phyloP scores from a whole-genome alignment of 2,329 filamentous ascomycete species.

The Ambrosiella beaveri region DNA sequence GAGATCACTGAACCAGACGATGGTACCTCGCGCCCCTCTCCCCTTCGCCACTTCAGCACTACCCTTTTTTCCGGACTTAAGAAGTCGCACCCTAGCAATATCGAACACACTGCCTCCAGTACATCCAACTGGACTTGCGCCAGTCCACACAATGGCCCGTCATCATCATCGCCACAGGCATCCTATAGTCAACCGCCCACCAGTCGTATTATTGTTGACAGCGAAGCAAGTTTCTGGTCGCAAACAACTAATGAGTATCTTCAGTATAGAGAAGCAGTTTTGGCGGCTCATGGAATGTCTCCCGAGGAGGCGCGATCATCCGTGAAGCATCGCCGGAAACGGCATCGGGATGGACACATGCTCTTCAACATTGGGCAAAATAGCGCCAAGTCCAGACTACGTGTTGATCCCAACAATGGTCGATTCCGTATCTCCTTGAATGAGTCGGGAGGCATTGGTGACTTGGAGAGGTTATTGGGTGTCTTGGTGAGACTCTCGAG shows the following conservation, averaged over 20 bases:
- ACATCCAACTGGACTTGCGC: no score
- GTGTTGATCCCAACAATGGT: slow-evolving; percentile 46
- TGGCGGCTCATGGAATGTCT: background rate
- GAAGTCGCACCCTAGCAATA: background rate
- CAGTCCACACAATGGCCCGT: no score
- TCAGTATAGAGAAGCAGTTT: background rate
- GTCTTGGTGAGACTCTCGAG: background rate
- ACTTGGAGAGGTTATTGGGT: slow-evolving; percentile 33
- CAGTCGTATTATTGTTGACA: background rate
- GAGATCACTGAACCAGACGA: background rate
- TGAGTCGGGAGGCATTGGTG: slow-evolving; percentile 51
- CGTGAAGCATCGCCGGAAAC: background rate
- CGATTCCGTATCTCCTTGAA: slow-evolving; percentile 55
- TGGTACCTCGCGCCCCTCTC: background rate
- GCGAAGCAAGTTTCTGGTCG: slow-evolving; percentile 12
- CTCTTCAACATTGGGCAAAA: slow-evolving; percentile 44
- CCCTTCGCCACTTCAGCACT: background rate
- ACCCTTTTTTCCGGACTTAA: background rate
- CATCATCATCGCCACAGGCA: no score
- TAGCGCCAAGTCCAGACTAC: slow-evolving; percentile 46
- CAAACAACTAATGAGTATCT: background rate
- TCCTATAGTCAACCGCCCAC: no score
- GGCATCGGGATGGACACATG: background rate
- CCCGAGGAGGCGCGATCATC: background rate
- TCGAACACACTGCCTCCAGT: no score